These are phyloP conservation scores for Colletotrichum sp. DNA, from an alignment of 2,329 filamentous ascomycete genomes.

Conservation along the genomic window DNA sequence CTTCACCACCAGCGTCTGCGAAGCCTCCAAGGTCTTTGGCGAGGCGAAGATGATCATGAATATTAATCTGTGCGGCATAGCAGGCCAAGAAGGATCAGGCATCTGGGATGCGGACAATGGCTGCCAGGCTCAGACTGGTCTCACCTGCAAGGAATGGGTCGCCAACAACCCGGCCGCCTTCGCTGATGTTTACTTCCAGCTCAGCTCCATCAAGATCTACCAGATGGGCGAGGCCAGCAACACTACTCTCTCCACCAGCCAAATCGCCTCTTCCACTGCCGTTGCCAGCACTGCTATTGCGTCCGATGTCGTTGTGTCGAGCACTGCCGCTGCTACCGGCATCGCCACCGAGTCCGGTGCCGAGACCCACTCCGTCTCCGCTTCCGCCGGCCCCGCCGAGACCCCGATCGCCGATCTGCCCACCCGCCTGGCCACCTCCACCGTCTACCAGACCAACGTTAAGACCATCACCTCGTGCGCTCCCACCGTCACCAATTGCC, in stretches of 20 bases:
- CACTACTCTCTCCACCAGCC: neutral
- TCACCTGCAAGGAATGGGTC: constrained; percentile 42
- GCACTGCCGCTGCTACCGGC: neutral
- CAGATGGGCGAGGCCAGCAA: constrained; percentile 18
- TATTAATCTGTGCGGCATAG: constrained; percentile 72
- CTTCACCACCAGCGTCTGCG: constrained; percentile 29
- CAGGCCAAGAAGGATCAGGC: constrained; percentile 39
- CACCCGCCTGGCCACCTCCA: constrained; percentile 19
- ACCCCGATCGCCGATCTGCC: neutral
- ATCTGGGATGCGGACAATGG: constrained; percentile 27
- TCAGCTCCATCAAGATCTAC: constrained; percentile 44
- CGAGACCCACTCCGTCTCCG: neutral
- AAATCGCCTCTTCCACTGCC: neutral
- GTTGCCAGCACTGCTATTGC: neutral
- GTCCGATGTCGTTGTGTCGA: neutral
- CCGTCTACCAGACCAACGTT: constrained; percentile 17
- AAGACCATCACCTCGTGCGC: constrained; percentile 23
- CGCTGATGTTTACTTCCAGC: constrained; percentile 46
- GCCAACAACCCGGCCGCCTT: constrained; percentile 39
- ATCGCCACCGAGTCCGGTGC: neutral
- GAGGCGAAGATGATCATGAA: constrained; percentile 33
- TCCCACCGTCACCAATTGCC: constrained; percentile 6
- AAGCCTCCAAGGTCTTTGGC: constrained; percentile 30
- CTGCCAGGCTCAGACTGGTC: constrained; percentile 28
- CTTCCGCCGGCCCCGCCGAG: neutral